Percentiles rank a stretch among this genome's conserved stretches.
These are phyloP conservation scores for Diaporthe ilicicola DNA, from an alignment of 2,329 filamentous ascomycete genomes.

Conservation along the genomic window DNA sequence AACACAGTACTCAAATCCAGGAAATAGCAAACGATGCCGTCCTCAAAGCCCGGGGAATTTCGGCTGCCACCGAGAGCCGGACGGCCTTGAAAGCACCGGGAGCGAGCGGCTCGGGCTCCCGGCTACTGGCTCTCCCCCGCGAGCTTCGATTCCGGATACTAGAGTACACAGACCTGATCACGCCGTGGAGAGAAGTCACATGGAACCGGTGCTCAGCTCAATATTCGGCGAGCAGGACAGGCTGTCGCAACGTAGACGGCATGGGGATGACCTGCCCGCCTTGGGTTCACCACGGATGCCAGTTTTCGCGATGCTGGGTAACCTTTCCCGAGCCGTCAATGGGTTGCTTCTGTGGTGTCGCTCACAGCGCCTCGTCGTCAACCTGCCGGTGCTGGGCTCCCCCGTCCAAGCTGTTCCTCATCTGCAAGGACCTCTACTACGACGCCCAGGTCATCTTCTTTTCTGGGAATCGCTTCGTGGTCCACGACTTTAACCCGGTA, in stretches of 20 bases:
- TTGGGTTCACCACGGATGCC: constrained; percentile 7
- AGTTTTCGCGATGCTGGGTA: constrained; percentile 21
- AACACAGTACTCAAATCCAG: neutral
- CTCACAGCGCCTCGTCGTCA: constrained; percentile 31
- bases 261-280: neutral
- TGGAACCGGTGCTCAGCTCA: constrained; percentile 27
- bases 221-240: neutral
- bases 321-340: neutral
- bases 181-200: constrained; percentile 34
- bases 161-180: constrained; percentile 38
- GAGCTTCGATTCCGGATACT: constrained; percentile 37
- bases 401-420: constrained; percentile 33
- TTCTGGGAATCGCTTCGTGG: constrained; percentile 32
- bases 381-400: constrained; percentile 34
- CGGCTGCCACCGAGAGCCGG: too few relatives aligned
- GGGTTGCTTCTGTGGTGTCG: constrained; percentile 32
- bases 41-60: constrained; percentile 1
- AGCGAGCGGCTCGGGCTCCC: too few relatives aligned
- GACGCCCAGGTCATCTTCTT: constrained; percentile 31
- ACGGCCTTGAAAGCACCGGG: neutral
- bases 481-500: neutral
- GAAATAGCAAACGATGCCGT: constrained; percentile 25
- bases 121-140: constrained; percentile 32
- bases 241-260: neutral
- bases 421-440: constrained; percentile 21